Base-by-base conservation (phyloP, 148 eudicot genomes). In the Rhododendron henanense region DNA sequence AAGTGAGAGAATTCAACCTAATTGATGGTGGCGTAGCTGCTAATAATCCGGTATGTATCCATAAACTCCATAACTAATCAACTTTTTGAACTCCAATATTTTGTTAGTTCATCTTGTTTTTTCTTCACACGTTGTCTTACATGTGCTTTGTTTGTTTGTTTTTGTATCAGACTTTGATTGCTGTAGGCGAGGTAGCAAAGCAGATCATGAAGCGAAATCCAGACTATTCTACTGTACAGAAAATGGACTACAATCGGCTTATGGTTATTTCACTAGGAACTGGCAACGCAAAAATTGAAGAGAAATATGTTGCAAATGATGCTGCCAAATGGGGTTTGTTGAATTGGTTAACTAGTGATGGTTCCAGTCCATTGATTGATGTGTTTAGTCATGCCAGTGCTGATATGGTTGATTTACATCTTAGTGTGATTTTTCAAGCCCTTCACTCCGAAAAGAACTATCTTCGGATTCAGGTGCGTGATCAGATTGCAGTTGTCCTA, bases 1-100 rank as follows among this genome's bases (percentile, higher is more conserved):
- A 82, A 82, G 75, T 82, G 28, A 82, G 75, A n/a, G 84, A 82
- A 21, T 63, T 61, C 69, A 61, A 82, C 37, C 75, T 82, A 59
- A 82, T 82, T 82, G 84, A 82, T 13, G 84, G 84, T 39, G 84
- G 84, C 0, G 84, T 82, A 6, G 84, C 84, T 23, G 84, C 84
- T 37, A 82, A 82, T 39, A 82, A 82, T 82, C 84, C 84, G 14
- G 84, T 63, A 82, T 82, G 21, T 41, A 15, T 6, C 5, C 6
- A 16, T 55, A 16, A 15, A 55, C 6, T 16, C 21, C 61, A 15
- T 15, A 0, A 55, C 4, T 13, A 53, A 53, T 53, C 59, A 15
- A 53, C 59, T 15, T 53, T 14, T 51, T 11, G 55, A 13, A 13
- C 14, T 51, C 15, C 55, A 51, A 51, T 13, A 48, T 48, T 48